Evolutionary conservation across 139 green algal species (phyloP), one percentile per base, ranked within the genome.

Genomic region (Coccomyxa sp.): DNA sequence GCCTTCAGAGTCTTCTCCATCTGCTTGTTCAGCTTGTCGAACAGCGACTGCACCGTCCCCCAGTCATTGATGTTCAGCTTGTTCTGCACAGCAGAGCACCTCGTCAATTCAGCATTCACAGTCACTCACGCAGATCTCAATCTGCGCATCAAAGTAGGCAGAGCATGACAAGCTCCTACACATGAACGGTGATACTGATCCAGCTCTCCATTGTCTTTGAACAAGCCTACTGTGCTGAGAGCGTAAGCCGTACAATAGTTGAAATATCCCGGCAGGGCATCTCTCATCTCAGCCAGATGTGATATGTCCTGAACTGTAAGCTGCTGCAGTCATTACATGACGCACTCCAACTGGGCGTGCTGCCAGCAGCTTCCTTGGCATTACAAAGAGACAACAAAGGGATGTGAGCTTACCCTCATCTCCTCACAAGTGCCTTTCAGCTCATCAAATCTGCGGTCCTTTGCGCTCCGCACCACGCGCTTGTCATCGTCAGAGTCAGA

Each of bases 51-150:
- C 74, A 99, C 94, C 6, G 92, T 82, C 0, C 89, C 85, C 95
- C 95, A 99, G 86, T 99, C 96, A 70, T 98, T 98, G 88, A 97
- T 98, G 84, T 99, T 94, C 86, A 98, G 96, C 86, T 98, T 97
- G 86, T 99, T 98, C 87, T 94, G 88, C 75, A 83, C 18, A 31
- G 29, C 34, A 18, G 7, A 38, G 22, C 33, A 16, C 8, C 33
- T 29, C 33, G 27, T 29, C 33, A 22, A 68, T 22, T 54, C 31
- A 44, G 55, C 71, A 38, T 36, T n/a, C n/a, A n/a, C n/a, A n/a
- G n/a, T n/a, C n/a, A n/a, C n/a, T n/a, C n/a, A n/a, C n/a, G n/a
- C n/a, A n/a, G n/a, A n/a, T n/a, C n/a, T n/a, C n/a, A n/a, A n/a
- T n/a, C n/a, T n/a, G n/a, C n/a, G n/a, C n/a, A n/a, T n/a, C n/a